Percentiles rank a stretch among this genome's conserved stretches.
These are phyloP conservation scores for Reutealis trisperma DNA, from an alignment of 345 rosid species.

Conservation along the genomic window DNA sequence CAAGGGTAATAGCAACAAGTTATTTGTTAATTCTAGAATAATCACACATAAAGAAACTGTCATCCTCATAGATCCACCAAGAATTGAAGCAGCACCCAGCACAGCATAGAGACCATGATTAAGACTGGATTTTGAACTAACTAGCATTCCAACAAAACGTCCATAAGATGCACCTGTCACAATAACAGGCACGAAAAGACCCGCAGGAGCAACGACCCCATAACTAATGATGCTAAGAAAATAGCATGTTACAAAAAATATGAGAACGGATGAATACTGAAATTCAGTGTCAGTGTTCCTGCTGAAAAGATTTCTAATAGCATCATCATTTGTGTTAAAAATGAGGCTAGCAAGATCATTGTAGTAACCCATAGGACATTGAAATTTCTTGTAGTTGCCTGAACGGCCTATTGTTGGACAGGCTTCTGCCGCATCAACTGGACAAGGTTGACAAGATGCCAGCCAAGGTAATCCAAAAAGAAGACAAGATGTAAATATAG, in stretches of 20 bases:
- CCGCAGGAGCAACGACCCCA: conserved; percentile 83
- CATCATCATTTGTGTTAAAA: conserved; percentile 91
- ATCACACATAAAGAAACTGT: conserved; percentile 89
- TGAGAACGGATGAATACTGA: conserved; percentile 57
- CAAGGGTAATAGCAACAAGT: conserved; percentile 78
- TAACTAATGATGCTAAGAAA: conserved; percentile 76
- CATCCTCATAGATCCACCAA: conserved; percentile 95
- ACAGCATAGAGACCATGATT: conserved; percentile 88
- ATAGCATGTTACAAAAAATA: conserved; percentile 76
- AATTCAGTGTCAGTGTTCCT: conserved; percentile 74
- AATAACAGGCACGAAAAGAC: conserved; percentile 90
- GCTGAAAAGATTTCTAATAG: conserved; percentile 92
- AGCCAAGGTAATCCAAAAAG: conserved; percentile 93
- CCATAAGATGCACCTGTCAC: conserved; percentile 92
- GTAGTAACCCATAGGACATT: conserved; percentile 74
- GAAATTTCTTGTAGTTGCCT: conserved; percentile 94
- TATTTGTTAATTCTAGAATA: conserved; percentile 84
- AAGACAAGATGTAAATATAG: conserved; percentile 79
- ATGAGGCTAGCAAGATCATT: conserved; percentile 96
- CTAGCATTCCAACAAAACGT: conserved; percentile 75
- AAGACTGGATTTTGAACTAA: conserved; percentile 57
- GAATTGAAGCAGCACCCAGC: conserved; percentile 90
- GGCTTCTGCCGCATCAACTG: conserved; percentile 60
- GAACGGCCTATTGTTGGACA: conserved; percentile 94
- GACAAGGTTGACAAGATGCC: conserved; percentile 80